Conservation (phyloP, 345 rosid species). For the Brassica juncea region DNA sequence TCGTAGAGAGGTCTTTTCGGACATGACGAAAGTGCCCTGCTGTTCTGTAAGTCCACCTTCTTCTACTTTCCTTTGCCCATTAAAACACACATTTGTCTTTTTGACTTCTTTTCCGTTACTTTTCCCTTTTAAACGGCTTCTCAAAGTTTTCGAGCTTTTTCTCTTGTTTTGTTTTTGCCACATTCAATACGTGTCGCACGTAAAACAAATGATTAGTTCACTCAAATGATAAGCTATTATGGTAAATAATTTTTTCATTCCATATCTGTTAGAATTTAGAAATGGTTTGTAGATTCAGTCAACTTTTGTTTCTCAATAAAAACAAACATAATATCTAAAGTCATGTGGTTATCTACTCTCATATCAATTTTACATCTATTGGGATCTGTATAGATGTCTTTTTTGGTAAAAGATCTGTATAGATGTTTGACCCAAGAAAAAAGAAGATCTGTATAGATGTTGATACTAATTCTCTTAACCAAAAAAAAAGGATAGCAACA, state of each 20-base stretch:
- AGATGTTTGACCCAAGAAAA: too few species aligned
- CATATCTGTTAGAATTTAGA: neutral
- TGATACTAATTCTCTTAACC: neutral
- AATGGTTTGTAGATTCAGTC: neutral
- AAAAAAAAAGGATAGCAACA: neutral
- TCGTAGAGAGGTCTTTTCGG: constrained; percentile 15
- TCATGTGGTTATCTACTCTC: neutral
- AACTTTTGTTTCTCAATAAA: neutral
- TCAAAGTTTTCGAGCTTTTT: neutral
- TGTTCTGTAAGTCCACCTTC: constrained; percentile 31
- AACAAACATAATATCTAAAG: neutral
- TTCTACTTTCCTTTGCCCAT: constrained; percentile 23
- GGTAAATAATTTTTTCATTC: neutral
- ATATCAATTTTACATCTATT: neutral
- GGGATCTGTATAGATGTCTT: neutral
- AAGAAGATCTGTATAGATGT: neutral
- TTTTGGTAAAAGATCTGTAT: too few species aligned
- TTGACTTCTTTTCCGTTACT: constrained; percentile 30
- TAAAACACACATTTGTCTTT: constrained; percentile 36
- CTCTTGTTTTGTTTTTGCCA: neutral
- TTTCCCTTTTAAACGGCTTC: constrained; percentile 34
- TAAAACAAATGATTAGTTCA: neutral
- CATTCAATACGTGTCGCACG: constrained; percentile 12
- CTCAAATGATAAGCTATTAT: neutral
- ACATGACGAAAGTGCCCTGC: constrained; percentile 28